A percentile compares a stretch with the other conserved stretches of the same genome.
These are phyloP conservation scores for Alternaria metachromatica DNA, from an alignment of 2,329 filamentous ascomycete genomes.

Conservation along the genomic window DNA sequence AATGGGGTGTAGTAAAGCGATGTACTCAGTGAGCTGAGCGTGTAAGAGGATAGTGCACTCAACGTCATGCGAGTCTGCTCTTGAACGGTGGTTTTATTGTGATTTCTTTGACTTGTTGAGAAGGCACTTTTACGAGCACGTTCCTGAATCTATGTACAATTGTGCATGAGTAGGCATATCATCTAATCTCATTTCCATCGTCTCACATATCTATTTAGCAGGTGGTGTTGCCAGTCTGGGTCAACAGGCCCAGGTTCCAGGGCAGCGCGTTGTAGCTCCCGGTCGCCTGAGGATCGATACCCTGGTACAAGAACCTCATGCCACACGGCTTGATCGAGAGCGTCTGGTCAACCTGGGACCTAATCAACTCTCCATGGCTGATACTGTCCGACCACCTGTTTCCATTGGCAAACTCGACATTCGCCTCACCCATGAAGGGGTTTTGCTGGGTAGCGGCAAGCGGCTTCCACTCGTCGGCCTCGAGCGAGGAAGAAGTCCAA, in stretches of 20 bases:
- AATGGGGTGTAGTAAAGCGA: not conserved
- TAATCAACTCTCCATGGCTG: constrained; percentile 45
- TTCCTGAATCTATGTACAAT: not conserved
- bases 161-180: not conserved
- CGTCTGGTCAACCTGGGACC: constrained; percentile 48
- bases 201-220: not conserved
- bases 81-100: not conserved
- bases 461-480: constrained; percentile 41
- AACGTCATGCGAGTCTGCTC: not conserved
- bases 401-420: constrained; percentile 45
- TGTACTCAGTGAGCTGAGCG: not conserved
- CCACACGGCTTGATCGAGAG: constrained; percentile 45
- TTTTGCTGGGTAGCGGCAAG: constrained; percentile 47
- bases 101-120: not conserved
- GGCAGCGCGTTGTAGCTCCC: constrained; percentile 48
- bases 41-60: not conserved
- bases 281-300: constrained; percentile 40
- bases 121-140: too few relatives aligned
- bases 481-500: constrained; percentile 46
- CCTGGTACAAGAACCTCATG: constrained; percentile 51
- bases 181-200: not conserved
- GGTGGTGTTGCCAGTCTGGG: constrained; percentile 16
- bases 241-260: constrained; percentile 48
- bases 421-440: constrained; percentile 49
- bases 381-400: constrained; percentile 50